Evolutionary conservation across 805 yeast genomes (phyloP), one percentile per base, ranked within the genome.

Genomic region (Lachancea thermotolerans): DNA sequence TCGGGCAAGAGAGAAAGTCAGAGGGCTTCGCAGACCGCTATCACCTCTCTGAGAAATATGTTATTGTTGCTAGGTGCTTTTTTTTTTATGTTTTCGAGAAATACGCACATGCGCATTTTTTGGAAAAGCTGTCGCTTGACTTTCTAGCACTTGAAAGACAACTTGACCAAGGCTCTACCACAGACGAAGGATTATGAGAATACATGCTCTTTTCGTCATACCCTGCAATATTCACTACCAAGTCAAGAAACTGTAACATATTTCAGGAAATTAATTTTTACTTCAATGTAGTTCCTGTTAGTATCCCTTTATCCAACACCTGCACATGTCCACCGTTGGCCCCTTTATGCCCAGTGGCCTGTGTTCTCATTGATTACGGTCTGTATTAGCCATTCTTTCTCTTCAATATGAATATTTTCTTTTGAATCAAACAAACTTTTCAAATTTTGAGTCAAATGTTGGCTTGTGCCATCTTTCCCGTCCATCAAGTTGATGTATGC

Each of bases 371-470:
- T 63, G 4, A 63, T 60, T 5, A 54, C 60, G 41, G 49, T 60
- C 56, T 45, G 66, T 42, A 55, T 62, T 42, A 49, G 65, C 67
- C 66, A 62, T 44, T 64, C 68, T 46, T 62, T 62, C 7, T 51
- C 45, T 43, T 58, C 60, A 0, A 60, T 52, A 36, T 53, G 55
- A 39, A 52, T 41, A 3, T 38, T 33, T 2, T 12, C 15, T 14
- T 11, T 21, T 4, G 27, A 16, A 15, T 38, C 34, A 30, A 16
- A 25, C 6, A 18, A 25, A 9, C 29, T 9, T 4, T 29, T 32
- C 21, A 45, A 43, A 25, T 17, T 37, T 9, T 31, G 7, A 6
- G 17, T 8, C 14, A 57, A 5, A 21, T 37, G 6, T 30, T 8
- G 33, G 14, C 53, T 21, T 16, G 47, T 15, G 9, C 21, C 31